phyloP scores from a whole-genome alignment of 805 yeast genomes.

The Priceomyces carsonii region DNA sequence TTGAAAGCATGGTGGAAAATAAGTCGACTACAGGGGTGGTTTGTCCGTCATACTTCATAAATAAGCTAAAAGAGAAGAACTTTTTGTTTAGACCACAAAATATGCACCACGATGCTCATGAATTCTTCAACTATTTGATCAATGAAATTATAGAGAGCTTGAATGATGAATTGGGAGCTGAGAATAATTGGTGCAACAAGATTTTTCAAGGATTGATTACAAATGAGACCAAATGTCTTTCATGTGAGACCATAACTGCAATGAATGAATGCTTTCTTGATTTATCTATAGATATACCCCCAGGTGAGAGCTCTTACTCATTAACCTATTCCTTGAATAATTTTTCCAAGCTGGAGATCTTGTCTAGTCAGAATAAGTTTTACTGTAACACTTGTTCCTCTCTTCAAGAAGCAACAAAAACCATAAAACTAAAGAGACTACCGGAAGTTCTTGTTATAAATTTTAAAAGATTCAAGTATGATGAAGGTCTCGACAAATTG shows the following conservation, averaged over 20 bases:
- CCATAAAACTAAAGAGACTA: slow-evolving; percentile 73
- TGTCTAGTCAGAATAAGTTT: slow-evolving; percentile 86
- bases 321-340: slow-evolving; percentile 76
- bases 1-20: slow-evolving; percentile 79
- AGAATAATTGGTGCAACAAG: slow-evolving; percentile 56
- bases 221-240: slow-evolving; percentile 84
- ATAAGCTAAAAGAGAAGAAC: slow-evolving; percentile 76
- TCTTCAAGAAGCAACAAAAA: slow-evolving; percentile 90
- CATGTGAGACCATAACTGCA: slow-evolving; percentile 80
- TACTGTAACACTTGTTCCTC: slow-evolving; percentile 90
- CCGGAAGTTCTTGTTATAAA: slow-evolving; percentile 84
- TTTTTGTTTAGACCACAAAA: slow-evolving; percentile 76
- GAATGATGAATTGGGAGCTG: slow-evolving; percentile 33
- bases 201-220: slow-evolving; percentile 84
- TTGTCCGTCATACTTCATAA: slow-evolving; percentile 74
- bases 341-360: slow-evolving; percentile 82
- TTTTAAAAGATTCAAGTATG: slow-evolving; percentile 88
- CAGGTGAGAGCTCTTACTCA: slow-evolving; percentile 55
- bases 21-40: slow-evolving; percentile 74
- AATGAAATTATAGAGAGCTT: slow-evolving; percentile 67
- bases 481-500: slow-evolving; percentile 76
- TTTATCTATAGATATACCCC: slow-evolving; percentile 79
- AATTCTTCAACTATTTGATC: slow-evolving; percentile 82
- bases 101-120: slow-evolving; percentile 99
- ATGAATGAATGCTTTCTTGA: slow-evolving; percentile 88